Conservation (phyloP, 129 eudicot species). For the Escallonia herrerae region DNA sequence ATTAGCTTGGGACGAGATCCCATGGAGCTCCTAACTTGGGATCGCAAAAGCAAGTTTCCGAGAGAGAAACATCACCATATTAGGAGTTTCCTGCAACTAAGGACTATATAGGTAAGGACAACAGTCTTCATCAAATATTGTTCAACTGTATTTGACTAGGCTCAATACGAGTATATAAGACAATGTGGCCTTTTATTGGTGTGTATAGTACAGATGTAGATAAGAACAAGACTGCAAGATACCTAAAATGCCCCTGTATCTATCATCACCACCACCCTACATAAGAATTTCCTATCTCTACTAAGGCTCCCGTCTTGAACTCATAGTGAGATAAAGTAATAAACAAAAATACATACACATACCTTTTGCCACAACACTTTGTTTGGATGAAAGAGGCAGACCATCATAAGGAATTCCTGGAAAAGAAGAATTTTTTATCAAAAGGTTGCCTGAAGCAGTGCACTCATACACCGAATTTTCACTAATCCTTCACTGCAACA, state of each 20-base stretch:
- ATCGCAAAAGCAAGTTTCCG: no score
- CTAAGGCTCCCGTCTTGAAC: background rate
- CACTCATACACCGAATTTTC: constrained; percentile 2
- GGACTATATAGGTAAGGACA: no score
- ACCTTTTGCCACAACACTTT: constrained; percentile 86
- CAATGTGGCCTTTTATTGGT: background rate
- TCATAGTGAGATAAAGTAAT: background rate
- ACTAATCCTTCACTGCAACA: background rate
- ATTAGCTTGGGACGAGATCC: no score
- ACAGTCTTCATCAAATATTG: no score
- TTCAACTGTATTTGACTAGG: no score
- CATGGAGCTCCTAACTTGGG: no score
- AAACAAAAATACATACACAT: constrained; percentile 30
- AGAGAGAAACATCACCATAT: no score
- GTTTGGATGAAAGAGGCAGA: constrained; percentile 67
- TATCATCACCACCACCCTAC: background rate
- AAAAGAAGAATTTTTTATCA: constrained; percentile 35
- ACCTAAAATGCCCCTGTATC: background rate
- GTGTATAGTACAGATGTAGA: no score
- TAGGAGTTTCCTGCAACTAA: no score
- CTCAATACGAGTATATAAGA: background rate
- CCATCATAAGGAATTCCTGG: constrained; percentile 76
- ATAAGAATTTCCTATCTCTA: background rate
- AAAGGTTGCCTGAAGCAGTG: constrained; percentile 23
- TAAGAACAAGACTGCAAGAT: no score